Conservation (phyloP, 257 asterid species). For the Jacaranda mimosifolia region DNA sequence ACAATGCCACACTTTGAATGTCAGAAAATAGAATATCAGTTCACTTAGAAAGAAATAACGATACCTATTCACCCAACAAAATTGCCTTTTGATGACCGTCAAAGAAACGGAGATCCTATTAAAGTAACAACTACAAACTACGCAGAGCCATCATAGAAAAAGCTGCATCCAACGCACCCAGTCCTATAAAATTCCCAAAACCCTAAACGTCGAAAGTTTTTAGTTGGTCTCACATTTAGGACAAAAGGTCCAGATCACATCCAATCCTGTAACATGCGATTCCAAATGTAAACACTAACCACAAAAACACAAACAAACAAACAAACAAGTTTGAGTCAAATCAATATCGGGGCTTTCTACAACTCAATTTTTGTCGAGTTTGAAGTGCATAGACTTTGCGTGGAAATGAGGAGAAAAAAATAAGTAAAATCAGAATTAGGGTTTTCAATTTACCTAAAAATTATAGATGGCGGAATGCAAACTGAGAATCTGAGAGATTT, state of each 20-base stretch:
- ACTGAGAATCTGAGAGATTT: conserved; percentile 35
- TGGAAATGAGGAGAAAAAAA: conserved; percentile 12
- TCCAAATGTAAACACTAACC: background rate
- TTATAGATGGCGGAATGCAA: conserved; percentile 25
- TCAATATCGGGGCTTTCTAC: conserved; percentile 1
- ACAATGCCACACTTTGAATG: conserved; percentile 13
- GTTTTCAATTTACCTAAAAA: conserved; percentile 41
- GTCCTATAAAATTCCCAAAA: conserved; percentile 25
- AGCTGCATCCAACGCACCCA: conserved; percentile 23
- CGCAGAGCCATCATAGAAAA: conserved; percentile 5
- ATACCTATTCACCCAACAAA: conserved; percentile 1
- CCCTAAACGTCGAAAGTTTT: conserved; percentile 23
- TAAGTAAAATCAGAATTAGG: conserved; percentile 36
- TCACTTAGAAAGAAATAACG: conserved; percentile 1
- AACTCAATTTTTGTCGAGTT: conserved; percentile 7
- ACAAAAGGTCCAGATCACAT: conserved; percentile 12
- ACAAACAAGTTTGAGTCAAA: conserved; percentile 1
- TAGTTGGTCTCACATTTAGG: conserved; percentile 24
- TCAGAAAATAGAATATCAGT: conserved; percentile 26
- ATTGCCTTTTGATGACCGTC: background rate
- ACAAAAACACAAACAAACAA: background rate
- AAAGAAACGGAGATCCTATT: background rate
- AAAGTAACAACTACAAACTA: conserved; percentile 12
- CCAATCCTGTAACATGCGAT: conserved; percentile 7
- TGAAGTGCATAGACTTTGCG: background rate